Evolutionary conservation across 805 yeast species (phyloP), one percentile per base, ranked within the genome.

Genomic region (Starmerella ratchasimensis): DNA sequence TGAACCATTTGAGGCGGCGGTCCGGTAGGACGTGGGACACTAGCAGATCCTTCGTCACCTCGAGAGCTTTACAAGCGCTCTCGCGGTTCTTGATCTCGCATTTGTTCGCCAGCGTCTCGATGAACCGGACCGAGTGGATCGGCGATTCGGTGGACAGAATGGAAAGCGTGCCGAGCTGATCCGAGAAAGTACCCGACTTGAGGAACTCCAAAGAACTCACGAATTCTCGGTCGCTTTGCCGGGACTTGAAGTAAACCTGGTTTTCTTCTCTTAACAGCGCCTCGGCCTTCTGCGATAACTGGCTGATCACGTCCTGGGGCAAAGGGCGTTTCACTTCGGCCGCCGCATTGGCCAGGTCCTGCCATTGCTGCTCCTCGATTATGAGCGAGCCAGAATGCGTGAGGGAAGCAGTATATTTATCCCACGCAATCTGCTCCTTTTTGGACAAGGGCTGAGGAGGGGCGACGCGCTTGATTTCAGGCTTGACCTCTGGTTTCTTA

Each of bases 71-170:
- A 48, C 86, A 63, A 14, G 95, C 83, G 4, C 94, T 93, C 31
- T 90, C 84, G 64, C 96, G 74, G 16, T 93, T 77, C 62, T 90
- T 90, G 64, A 88, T 84, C 49, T 75, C 78, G 59, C 95, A 82
- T 62, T 77, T 80, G 4, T 72, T 68, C 44, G 80, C 56, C 45
- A 90, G 61, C 27, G 77, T 78, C 47, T 82, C 94, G 40, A 90
- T 64, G 0, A 94, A 82, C 56, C 82, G 80, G 36, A 76, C 54
- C 49, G 88, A 80, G 55, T 90, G 97, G 38, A 84, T 56, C 5
- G 98, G 98, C 2, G 96, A 86, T 62, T 90, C 97, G 56, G 90
- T 97, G 33, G 86, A 72, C 55, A 90, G 65, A 55, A 90, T 71
- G 1, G 98, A 88, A 54, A 90, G 68, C 0, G 98, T 95, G 33